Conservation (phyloP, 2,329 filamentous ascomycete species). For the Colletotrichum nymphaeae region DNA sequence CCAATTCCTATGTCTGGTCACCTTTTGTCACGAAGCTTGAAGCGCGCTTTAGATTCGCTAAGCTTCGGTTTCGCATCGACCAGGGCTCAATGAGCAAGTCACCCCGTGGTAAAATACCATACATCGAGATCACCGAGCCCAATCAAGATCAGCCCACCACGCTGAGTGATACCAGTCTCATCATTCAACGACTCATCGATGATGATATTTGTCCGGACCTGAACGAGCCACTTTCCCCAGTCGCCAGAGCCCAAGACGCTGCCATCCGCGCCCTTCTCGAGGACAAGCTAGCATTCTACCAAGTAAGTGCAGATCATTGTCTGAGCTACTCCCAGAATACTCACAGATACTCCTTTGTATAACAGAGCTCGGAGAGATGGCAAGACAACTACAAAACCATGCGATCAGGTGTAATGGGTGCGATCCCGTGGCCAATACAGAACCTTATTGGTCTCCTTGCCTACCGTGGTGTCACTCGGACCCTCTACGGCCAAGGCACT, state of each 20-base stretch:
- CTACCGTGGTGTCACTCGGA: slow-evolving; percentile 54
- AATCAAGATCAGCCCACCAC: background rate
- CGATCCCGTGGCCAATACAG: slow-evolving; percentile 63
- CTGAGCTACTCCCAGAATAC: background rate
- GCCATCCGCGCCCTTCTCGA: slow-evolving; percentile 66
- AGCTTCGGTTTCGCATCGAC: slow-evolving; percentile 57
- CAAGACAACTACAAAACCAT: slow-evolving; percentile 68
- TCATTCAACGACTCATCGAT: slow-evolving; percentile 57
- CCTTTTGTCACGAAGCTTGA: slow-evolving; percentile 74
- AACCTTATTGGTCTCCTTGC: slow-evolving; percentile 62
- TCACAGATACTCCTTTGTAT: background rate
- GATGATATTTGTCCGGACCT: slow-evolving; percentile 58
- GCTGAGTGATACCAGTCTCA: slow-evolving; percentile 67
- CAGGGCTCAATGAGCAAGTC: slow-evolving; percentile 56
- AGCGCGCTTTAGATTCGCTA: slow-evolving; percentile 66
- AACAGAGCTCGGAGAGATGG: slow-evolving; percentile 66
- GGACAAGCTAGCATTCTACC: slow-evolving; percentile 69
- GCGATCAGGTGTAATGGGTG: slow-evolving; percentile 61
- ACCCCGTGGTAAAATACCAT: slow-evolving; percentile 71
- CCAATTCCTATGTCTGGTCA: slow-evolving; percentile 61
- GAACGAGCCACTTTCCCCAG: slow-evolving; percentile 53
- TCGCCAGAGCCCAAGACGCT: slow-evolving; percentile 59
- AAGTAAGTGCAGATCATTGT: background rate
- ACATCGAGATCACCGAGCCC: slow-evolving; percentile 51
- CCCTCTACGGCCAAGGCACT: slow-evolving; percentile 68